phyloP scores from a whole-genome alignment of 257 asterid genomes.

The Schizonepeta tenuifolia region DNA sequence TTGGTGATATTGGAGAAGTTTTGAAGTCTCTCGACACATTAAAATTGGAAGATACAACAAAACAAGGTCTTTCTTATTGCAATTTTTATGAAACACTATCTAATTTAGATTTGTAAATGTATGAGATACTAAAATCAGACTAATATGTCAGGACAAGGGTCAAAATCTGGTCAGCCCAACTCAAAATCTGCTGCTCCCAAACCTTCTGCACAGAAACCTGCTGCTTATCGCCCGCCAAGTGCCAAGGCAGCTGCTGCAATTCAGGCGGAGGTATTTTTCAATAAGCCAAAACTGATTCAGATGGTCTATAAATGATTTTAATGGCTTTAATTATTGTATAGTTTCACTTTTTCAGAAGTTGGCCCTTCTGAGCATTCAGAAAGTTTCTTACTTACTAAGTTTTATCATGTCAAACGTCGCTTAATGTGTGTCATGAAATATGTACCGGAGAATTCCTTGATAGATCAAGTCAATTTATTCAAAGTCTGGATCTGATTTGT shows the following conservation, averaged over 20 bases:
- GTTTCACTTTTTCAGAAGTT: not conserved
- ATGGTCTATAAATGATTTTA: not conserved
- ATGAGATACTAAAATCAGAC: constrained; percentile 25
- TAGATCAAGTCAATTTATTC: not conserved
- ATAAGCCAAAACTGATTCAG: not conserved
- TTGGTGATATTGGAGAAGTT: constrained; percentile 66
- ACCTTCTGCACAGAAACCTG: constrained; percentile 69
- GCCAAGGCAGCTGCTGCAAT: constrained; percentile 87
- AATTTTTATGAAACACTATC: not conserved
- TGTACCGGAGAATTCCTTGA: not conserved
- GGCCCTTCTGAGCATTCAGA: not conserved
- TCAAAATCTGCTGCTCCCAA: constrained; percentile 62
- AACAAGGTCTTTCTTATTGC: constrained; percentile 58
- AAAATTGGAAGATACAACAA: constrained; percentile 64
- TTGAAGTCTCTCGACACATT: constrained; percentile 59
- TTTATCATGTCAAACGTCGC: not conserved
- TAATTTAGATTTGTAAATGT: constrained; percentile 16
- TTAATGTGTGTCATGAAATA: not conserved
- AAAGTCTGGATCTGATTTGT: too few species aligned
- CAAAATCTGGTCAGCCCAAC: constrained; percentile 54
- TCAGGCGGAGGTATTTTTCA: constrained; percentile 78
- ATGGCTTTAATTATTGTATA: not conserved
- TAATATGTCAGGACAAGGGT: constrained; percentile 62
- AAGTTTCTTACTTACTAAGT: not conserved
- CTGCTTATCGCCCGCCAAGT: constrained; percentile 98